phyloP scores from a whole-genome alignment of 768 basidiomycete species.

The Macrolepiota dolichaula region DNA sequence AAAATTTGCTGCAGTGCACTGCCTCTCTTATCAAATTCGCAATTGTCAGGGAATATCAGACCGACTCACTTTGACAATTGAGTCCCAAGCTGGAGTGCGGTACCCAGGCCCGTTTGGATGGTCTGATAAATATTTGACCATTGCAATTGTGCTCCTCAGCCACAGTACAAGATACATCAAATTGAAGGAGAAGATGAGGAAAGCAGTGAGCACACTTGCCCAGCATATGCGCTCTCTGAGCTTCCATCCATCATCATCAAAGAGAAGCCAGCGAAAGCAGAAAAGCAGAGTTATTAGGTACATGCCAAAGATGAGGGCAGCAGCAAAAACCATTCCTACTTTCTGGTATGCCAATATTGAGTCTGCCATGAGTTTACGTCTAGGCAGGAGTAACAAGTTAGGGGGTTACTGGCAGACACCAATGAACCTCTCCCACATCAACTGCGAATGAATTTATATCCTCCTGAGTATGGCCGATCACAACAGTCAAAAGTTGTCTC shows the following conservation, averaged over 20 bases:
- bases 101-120: neutral
- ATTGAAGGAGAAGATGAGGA: neutral
- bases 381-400: too few relatives aligned
- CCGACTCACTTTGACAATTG: neutral
- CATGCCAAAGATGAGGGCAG: neutral
- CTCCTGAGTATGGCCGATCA: neutral
- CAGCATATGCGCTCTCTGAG: conserved; percentile 1
- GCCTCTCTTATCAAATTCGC: too few relatives aligned
- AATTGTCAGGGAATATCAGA: too few relatives aligned
- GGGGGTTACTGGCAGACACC: too few relatives aligned
- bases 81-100: neutral
- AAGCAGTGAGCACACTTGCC: neutral
- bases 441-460: too few relatives aligned
- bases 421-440: too few relatives aligned
- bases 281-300: neutral
- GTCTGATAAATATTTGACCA: neutral
- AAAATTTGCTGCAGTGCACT: neutral
- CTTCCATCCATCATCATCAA: conserved; percentile 7
- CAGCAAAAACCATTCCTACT: neutral
- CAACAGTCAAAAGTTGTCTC: neutral
- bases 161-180: neutral
- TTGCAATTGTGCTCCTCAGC: neutral
- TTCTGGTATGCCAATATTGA: neutral
- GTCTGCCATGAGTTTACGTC: neutral
- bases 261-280: neutral